Base-by-base conservation (phyloP, 352 stramenopile genomes). In the Globisporangium apiculatum region DNA sequence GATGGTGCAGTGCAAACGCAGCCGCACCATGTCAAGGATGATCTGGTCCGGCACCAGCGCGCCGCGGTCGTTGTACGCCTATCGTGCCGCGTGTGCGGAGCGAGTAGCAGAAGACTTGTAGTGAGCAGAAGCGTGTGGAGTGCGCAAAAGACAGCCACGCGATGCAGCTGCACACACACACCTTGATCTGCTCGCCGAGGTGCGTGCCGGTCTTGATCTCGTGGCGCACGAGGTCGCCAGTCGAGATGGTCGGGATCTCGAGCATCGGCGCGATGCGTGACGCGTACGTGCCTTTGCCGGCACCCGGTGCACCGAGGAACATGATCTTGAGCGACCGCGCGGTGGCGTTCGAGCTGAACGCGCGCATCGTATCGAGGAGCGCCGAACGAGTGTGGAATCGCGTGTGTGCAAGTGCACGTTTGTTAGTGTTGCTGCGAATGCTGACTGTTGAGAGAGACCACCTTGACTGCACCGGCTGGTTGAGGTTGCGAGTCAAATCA, bases 261-360 rank as follows among this genome's bases (percentile, higher is more conserved):
- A 96, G 71, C 68, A 87, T 79, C 9, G 80, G 79, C n/a, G 86
- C 83, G 43, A 97, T 91, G 56, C 85, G 84, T 46, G 73, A 83
- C 36, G 87, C 86, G 63, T 96, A 97, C 48, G 89, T 97, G 63
- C 89, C 89, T 71, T 97, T 97, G 63, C 89, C 89, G 3, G 87
- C 86, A 54, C 89, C 89, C 0, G 89, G 89, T 43, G 89, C 84
- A 9, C 89, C 89, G 4, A 97, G 81, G 62, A 97, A 96, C 84
- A 97, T 94, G 71, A 96, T 86, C 63, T 84, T 87, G 55, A 89
- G 71, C 63, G 79, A 73, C 38, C 48, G 18, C 7, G 14, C 46
- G 3, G 24, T 31, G 12, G 63, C 71, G 54, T 60, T 46, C n/a
- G 62, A 61, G 61, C 48, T 67, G 45, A 61, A 61, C 40, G 24